phyloP scores from a whole-genome alignment of 2,329 filamentous ascomycete genomes.

The Diaporthe velutina region DNA sequence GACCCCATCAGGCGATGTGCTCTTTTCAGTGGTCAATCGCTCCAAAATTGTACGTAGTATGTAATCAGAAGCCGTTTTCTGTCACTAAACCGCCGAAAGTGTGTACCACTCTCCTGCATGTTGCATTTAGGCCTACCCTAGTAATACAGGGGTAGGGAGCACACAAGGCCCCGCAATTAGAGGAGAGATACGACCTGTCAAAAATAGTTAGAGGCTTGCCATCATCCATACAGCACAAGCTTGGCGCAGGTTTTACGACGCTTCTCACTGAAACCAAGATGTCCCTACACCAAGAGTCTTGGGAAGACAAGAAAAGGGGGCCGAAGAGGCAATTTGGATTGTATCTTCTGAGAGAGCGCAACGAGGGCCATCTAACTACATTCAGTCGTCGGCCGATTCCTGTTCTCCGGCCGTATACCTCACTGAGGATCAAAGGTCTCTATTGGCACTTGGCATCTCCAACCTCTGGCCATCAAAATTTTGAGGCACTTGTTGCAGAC shows the following conservation, averaged over 20 bases:
- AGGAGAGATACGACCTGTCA: conserved; percentile 17
- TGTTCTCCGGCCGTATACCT: neutral
- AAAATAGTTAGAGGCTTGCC: neutral
- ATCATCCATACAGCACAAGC: neutral
- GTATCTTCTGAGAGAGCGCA: neutral
- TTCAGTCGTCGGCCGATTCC: no score
- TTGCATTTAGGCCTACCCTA: neutral
- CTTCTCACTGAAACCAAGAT: neutral
- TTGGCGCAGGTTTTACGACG: no score
- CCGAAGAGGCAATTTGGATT: neutral
- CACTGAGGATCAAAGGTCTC: neutral
- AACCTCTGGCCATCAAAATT: neutral
- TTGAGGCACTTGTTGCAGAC: neutral
- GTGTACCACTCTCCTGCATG: conserved; percentile 8
- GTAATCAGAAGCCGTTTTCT: neutral
- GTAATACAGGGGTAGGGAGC: neutral
- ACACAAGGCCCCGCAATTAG: neutral
- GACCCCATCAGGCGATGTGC: neutral
- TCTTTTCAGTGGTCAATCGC: neutral
- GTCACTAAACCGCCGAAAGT: neutral
- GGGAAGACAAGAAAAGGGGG: neutral
- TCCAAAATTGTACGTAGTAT: no score
- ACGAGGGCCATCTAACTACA: neutral
- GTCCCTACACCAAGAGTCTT: neutral
- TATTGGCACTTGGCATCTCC: conserved; percentile 2